Evolutionary conservation across 352 stramenopile genomes (phyloP), one percentile per base, ranked within the genome.

Genomic region (Pythium brassicae): DNA sequence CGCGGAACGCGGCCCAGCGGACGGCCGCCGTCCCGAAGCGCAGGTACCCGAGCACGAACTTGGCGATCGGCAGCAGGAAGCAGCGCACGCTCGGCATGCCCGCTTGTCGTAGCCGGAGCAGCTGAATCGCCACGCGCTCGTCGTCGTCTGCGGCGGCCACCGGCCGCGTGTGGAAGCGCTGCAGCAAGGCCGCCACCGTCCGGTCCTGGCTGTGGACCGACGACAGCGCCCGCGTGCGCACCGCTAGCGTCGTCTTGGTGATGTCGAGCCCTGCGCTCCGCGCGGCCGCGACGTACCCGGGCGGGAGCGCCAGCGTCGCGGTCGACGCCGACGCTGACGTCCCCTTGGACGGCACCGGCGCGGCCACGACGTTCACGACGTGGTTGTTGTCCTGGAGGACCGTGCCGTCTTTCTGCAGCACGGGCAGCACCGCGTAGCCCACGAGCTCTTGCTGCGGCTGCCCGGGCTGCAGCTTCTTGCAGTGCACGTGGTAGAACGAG

Each of bases 401-500:
- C 0, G 77, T 75, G 17, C 79, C 82, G 25, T 82, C 62, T 53
- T 62, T 69, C 19, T 68, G 60, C 1, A 90, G 46, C 9, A 92
- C 22, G 3, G 82, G 79, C 0, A 90, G 45, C 0, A 63, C 67
- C 5, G 77, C 72, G 29, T 76, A 87, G 3, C 77, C 79, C 0
- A 90, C 50, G 9, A 92, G 63, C 29, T 92, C 79, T 57, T 89
- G 74, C 23, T 86, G 79, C 12, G 69, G 68, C 46, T 92, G 77
- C 25, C 66, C 71, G 0, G 67, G 61, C 29, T 72, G 68, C 2
- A 89, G 49, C 39, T 90, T 92, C 59, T 92, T 92, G 70, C 82
- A 92, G 54, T 92, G 79, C 0, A 92, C 79, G 59, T 92, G 82
- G 47, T 84, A 90, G 49, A 92, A 89, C 10, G 74, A 87, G 61